phyloP scores from a whole-genome alignment of 2,329 filamentous ascomycete genomes.

The Talaromyces sp. region DNA sequence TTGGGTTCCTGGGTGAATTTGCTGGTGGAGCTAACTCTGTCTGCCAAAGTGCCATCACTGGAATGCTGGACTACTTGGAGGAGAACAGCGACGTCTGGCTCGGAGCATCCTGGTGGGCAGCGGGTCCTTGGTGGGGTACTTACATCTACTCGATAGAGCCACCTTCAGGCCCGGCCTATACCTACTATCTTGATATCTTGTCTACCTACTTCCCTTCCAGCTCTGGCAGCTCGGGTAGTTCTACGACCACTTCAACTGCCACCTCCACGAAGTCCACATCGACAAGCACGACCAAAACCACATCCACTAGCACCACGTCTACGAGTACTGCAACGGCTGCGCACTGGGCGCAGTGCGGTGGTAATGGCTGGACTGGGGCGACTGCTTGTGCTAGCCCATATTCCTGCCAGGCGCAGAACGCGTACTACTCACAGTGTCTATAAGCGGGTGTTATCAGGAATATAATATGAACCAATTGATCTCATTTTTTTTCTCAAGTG shows the following conservation, averaged over 20 bases:
- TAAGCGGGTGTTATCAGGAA: neutral
- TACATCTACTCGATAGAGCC: conserved; percentile 41
- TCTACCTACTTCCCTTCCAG: conserved; percentile 11
- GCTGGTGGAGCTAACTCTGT: conserved; percentile 48
- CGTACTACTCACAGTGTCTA: conserved; percentile 44
- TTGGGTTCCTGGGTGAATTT: conserved; percentile 60
- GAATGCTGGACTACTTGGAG: conserved; percentile 56
- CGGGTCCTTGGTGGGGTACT: conserved; percentile 61
- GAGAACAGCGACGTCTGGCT: conserved; percentile 62
- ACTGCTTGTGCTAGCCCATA: conserved; percentile 35
- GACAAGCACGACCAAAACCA: neutral
- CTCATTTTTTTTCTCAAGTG: too few relatives aligned
- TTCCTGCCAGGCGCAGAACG: conserved; percentile 35
- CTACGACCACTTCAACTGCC: conserved; percentile 11
- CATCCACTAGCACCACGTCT: neutral
- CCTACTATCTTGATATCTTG: conserved; percentile 33
- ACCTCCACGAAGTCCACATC: conserved; percentile 5
- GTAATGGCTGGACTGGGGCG: conserved; percentile 33
- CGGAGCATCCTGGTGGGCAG: conserved; percentile 61
- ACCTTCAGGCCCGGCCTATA: conserved; percentile 29
- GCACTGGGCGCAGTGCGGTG: conserved; percentile 36
- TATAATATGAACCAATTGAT: too few relatives aligned
- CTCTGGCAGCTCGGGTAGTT: conserved; percentile 1
- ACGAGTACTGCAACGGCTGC: conserved; percentile 9
- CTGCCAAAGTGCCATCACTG: conserved; percentile 57